Conservation (phyloP, 257 asterid species). For the Salvia rosmarinus region DNA sequence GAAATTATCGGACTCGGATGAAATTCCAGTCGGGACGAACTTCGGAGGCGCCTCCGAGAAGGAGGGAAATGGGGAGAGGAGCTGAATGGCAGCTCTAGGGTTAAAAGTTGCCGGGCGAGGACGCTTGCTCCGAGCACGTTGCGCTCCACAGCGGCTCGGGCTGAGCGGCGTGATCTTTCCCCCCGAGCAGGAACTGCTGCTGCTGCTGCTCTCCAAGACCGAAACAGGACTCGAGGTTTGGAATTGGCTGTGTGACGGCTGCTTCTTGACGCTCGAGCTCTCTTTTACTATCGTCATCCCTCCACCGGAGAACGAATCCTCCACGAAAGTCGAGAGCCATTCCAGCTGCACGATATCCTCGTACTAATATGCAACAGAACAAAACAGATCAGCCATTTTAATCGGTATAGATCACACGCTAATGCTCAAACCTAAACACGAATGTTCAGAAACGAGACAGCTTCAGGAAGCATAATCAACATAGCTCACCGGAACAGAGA, state of each 20-base stretch:
- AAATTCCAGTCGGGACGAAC: conserved; percentile 35
- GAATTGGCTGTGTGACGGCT: conserved; percentile 52
- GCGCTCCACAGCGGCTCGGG: conserved; percentile 61
- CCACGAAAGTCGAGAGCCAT: conserved; percentile 84
- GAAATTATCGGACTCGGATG: conserved; percentile 45
- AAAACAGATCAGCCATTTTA: neutral
- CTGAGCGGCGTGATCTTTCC: conserved; percentile 50
- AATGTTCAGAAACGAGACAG: neutral
- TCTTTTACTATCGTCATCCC: conserved; percentile 70
- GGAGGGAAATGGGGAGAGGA: conserved; percentile 45
- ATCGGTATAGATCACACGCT: neutral
- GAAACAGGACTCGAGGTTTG: conserved; percentile 78
- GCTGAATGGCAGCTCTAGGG: conserved; percentile 61
- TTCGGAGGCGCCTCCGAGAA: conserved; percentile 41
- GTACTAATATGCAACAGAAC: conserved; percentile 44
- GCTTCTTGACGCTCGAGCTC: conserved; percentile 40
- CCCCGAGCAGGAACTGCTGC: conserved; percentile 57
- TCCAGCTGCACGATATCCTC: conserved; percentile 74
- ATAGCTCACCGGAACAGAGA: conserved; percentile 70
- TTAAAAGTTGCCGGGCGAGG: conserved; percentile 77
- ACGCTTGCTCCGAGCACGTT: conserved; percentile 94
- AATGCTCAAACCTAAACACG: neutral
- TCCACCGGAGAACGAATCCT: conserved; percentile 76
- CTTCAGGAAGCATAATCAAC: neutral
- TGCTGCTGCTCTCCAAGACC: conserved; percentile 79